Conservation (phyloP, 306 rosid species). For the Vigna radiata region DNA sequence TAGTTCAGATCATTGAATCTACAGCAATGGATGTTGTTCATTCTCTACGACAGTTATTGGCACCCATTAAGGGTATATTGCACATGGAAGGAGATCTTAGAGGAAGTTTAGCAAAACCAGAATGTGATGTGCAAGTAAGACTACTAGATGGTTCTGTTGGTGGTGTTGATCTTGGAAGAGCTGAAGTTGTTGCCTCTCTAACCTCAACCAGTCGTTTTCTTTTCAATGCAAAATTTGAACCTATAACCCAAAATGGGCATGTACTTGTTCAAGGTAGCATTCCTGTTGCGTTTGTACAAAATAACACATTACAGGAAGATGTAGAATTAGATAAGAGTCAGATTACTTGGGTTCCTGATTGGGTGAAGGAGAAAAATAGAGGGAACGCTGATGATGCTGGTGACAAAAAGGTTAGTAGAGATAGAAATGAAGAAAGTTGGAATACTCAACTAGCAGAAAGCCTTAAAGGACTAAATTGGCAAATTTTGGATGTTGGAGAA, state of each 20-base stretch:
- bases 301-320: slow-evolving; percentile 65
- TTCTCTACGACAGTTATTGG: slow-evolving; percentile 78
- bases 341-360: slow-evolving; percentile 78
- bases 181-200: slow-evolving; percentile 92
- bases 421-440: slow-evolving; percentile 92
- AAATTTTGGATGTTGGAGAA: slow-evolving; percentile 89
- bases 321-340: slow-evolving; percentile 67
- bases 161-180: slow-evolving; percentile 90
- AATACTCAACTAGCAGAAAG: slow-evolving; percentile 87
- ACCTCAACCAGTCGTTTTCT: slow-evolving; percentile 90
- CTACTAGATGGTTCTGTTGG: slow-evolving; percentile 95
- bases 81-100: slow-evolving; percentile 99
- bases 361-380: slow-evolving; percentile 81
- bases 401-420: slow-evolving; percentile 78
- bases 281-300: slow-evolving; percentile 81
- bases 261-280: slow-evolving; percentile 92
- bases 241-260: slow-evolving; percentile 84
- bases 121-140: slow-evolving; percentile 97
- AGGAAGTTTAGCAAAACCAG: slow-evolving; percentile 93
- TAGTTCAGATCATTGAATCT: slow-evolving; percentile 85
- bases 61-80: slow-evolving; percentile 90
- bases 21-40: slow-evolving; percentile 86
- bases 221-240: slow-evolving; percentile 91
- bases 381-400: slow-evolving; percentile 60
- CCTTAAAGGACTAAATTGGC: slow-evolving; percentile 94